Base-by-base conservation (phyloP, 441 rosid species). In the Bruguiera hainesii region DNA sequence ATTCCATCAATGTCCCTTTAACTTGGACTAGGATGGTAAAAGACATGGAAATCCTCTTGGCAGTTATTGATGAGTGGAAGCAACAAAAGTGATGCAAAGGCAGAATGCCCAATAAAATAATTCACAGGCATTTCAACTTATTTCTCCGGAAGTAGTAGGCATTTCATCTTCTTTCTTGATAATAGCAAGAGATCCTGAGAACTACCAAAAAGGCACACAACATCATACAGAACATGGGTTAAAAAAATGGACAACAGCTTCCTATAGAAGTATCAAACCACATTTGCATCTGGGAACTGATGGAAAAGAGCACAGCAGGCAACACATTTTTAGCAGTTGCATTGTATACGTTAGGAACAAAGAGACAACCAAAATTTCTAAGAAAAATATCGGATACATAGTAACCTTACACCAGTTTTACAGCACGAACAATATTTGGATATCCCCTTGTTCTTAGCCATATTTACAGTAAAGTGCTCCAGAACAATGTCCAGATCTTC, bases 1-100 rank as follows among this genome's bases (percentile, higher is more conserved):
- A 20, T 51, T 52, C 58, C 64, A 28, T 67, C 66, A 74, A 33
- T 51, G 6, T 23, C n/a, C 35, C 56, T 33, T 52, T 39, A 18
- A 62, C 56, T 67, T 60, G 39, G 18, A 51, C 20, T 4, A 16
- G 25, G 18, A n/a, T 33, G 37, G 21, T 7, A 42, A 42, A 13
- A 13, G 23, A 33, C 6, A 29, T 13, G 37, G 37, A 33, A 46
- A 48, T 30, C 29, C 59, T 57, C 42, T n/a, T 64, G 33, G 46
- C 60, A 71, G 33, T 56, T 68, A 23, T 52, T 53, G 7, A 56
- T 21, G n/a, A 25, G 8, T 21, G 62, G 33, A 66, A 37, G 5
- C 37, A 56, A 46, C 1, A 16, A 50, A 33, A 33, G 48, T 3
- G 5, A 31, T 7, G 3, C 6, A 28, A 6, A 18, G 63, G 9